Conservation (phyloP, 441 rosid species). For the Adansonia madagascariensis region DNA sequence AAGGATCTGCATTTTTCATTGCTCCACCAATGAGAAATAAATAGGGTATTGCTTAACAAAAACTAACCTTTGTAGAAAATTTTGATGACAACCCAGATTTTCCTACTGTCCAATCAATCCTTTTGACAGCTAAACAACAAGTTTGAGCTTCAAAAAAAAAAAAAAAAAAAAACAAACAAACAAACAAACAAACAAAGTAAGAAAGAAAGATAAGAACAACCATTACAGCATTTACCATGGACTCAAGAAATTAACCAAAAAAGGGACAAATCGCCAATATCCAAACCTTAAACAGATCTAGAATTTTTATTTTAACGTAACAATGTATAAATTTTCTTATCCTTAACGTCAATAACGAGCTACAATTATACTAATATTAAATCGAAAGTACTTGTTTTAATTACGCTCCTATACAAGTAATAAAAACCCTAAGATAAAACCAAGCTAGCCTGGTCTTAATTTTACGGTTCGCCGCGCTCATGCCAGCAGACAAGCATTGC, state of each 20-base stretch:
- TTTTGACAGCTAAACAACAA: not conserved
- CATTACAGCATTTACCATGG: not conserved
- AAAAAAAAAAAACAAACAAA: not conserved
- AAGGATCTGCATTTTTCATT: not conserved
- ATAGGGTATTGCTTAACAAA: not conserved
- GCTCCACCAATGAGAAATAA: not conserved
- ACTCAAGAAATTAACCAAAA: not conserved
- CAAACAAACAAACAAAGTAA: not conserved
- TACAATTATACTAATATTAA: not conserved
- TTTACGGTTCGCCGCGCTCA: slow-evolving; percentile 53
- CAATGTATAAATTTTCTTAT: not conserved
- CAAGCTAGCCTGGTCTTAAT: not conserved
- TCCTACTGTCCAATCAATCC: not conserved
- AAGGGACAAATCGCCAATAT: not conserved
- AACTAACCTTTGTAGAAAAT: not conserved
- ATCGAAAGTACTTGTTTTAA: slow-evolving; percentile 18
- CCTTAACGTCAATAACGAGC: not conserved
- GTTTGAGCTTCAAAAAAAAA: not conserved
- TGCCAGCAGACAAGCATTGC: slow-evolving; percentile 90
- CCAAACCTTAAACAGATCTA: not conserved
- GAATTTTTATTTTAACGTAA: not conserved
- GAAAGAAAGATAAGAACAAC: not conserved
- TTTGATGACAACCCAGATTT: slow-evolving; percentile 7
- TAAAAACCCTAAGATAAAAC: no score
- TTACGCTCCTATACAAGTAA: slow-evolving; percentile 27